phyloP scores from a whole-genome alignment of 2,329 filamentous ascomycete species.

The Pleoardoris graminearum region DNA sequence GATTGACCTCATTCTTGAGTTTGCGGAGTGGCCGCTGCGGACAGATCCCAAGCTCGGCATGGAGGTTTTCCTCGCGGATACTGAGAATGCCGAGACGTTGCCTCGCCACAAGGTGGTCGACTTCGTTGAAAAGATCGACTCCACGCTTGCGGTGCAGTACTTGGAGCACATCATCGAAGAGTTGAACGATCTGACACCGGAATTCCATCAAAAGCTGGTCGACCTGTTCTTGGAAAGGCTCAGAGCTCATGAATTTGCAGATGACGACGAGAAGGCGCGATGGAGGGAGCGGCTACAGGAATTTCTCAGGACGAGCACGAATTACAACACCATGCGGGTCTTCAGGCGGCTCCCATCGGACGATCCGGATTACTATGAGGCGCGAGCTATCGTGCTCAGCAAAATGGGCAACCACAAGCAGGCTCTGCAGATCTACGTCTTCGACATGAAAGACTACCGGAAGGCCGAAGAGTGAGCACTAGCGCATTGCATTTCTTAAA shows the following conservation, averaged over 20 bases:
- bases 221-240: constrained; percentile 68
- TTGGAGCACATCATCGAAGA: constrained; percentile 90
- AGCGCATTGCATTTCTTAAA: not conserved
- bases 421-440: constrained; percentile 96
- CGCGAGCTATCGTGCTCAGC: constrained; percentile 85
- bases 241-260: constrained; percentile 41
- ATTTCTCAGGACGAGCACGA: constrained; percentile 74
- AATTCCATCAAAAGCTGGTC: constrained; percentile 84
- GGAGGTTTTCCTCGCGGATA: constrained; percentile 91
- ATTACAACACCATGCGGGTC: constrained; percentile 80
- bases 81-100: constrained; percentile 89
- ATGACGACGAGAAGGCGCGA: constrained; percentile 43
- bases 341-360: constrained; percentile 78
- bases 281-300: constrained; percentile 69
- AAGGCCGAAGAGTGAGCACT: constrained; percentile 83
- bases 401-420: constrained; percentile 96
- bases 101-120: constrained; percentile 74
- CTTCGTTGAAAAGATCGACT: constrained; percentile 73
- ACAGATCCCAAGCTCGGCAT: constrained; percentile 76
- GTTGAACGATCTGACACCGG: constrained; percentile 78
- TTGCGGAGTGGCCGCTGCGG: constrained; percentile 83
- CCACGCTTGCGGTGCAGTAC: constrained; percentile 75
- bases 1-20: constrained; percentile 89
- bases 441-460: constrained; percentile 80
- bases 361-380: constrained; percentile 84